phyloP scores from a whole-genome alignment of 208 protist species.

The Porcisia deanei region DNA sequence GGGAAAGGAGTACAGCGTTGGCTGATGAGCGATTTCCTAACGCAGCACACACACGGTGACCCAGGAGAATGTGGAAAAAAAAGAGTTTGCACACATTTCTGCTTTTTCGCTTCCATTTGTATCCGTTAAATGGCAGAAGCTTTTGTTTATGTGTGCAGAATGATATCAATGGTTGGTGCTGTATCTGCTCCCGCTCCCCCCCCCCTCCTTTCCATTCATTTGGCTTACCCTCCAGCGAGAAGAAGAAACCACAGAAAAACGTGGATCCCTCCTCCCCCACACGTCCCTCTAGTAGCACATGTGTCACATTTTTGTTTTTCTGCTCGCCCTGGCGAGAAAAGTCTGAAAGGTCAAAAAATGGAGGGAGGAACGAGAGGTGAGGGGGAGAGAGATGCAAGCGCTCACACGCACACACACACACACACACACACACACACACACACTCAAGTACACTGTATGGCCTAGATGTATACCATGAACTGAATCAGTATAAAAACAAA shows the following conservation, averaged over 20 bases:
- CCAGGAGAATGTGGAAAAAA: neutral
- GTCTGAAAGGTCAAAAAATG: neutral
- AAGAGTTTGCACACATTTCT: neutral
- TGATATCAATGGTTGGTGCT: neutral
- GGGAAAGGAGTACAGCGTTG: neutral
- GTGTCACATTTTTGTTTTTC: neutral
- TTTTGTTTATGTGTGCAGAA: neutral
- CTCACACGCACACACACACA: neutral
- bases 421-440: neutral
- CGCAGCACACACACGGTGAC: neutral
- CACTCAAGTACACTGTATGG: neutral
- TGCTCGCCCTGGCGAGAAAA: neutral
- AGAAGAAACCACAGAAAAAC: neutral
- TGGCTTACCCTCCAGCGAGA: neutral
- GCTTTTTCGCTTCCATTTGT: no score
- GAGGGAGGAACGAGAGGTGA: no score
- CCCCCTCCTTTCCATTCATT: no score
- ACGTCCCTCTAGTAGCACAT: neutral
- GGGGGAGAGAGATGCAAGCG: neutral
- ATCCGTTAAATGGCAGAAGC: no score
- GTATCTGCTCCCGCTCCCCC: neutral
- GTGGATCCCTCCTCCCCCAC: no score
- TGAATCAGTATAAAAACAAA: constrained; percentile 29
- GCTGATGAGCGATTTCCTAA: neutral
- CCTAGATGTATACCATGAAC: constrained; percentile 27